phyloP scores from a whole-genome alignment of 1,139 yeast genomes.

The Lodderomyces orthopsilosis region DNA sequence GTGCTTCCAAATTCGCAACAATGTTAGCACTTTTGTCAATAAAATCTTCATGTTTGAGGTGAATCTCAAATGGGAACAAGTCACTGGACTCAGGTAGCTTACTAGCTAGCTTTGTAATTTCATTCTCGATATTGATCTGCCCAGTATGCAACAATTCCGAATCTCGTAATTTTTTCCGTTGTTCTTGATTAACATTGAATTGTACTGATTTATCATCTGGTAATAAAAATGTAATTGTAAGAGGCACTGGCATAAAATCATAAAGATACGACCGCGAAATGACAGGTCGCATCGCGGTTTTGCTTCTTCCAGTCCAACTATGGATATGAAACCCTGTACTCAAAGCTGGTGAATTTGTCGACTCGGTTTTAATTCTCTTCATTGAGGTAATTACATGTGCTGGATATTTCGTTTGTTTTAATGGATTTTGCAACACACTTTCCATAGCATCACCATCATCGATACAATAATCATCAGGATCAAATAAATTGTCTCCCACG shows the following conservation, averaged over 20 bases:
- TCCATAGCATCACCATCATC: conserved; percentile 22
- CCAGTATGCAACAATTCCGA: conserved; percentile 11
- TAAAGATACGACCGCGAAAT: conserved; percentile 40
- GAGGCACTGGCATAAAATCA: conserved; percentile 46
- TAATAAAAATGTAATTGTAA: conserved; percentile 30
- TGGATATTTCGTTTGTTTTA: conserved; percentile 9
- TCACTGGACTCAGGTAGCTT: conserved; percentile 1
- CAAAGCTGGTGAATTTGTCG: background rate
- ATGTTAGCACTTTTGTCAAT: conserved; percentile 21
- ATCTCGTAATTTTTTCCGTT: conserved; percentile 12
- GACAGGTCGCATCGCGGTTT: conserved; percentile 23
- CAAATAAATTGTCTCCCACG: conserved; percentile 17
- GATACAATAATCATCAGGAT: conserved; percentile 24
- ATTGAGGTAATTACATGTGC: background rate
- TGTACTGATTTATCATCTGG: conserved; percentile 19
- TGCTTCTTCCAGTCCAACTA: conserved; percentile 30
- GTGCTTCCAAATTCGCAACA: conserved; percentile 9
- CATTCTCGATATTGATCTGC: conserved; percentile 6
- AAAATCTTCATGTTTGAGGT: conserved; percentile 20
- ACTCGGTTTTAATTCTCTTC: background rate
- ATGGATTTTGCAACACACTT: conserved; percentile 8
- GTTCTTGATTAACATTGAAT: conserved; percentile 18
- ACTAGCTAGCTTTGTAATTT: conserved; percentile 5
- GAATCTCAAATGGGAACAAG: conserved; percentile 11
- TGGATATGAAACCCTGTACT: conserved; percentile 31